These are phyloP conservation scores for Annulohypoxylon moriforme DNA, from an alignment of 495 filamentous ascomycete species.

Conservation along the genomic window DNA sequence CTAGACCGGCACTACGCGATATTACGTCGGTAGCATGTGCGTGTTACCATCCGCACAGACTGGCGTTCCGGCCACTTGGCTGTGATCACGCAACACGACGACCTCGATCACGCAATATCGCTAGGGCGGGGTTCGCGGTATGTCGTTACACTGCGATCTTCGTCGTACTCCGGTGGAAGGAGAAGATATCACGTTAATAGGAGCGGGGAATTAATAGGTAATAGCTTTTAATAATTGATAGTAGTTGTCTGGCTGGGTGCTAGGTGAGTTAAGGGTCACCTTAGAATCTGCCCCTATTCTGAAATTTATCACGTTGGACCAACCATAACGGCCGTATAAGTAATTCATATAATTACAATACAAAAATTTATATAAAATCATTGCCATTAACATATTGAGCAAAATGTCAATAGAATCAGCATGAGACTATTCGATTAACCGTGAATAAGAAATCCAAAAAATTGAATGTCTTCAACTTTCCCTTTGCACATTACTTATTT, in stretches of 20 bases:
- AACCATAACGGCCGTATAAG: too few species aligned
- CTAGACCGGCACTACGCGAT: constrained; percentile 8
- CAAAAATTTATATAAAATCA: not conserved
- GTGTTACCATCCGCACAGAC: constrained; percentile 6
- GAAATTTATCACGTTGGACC: too few species aligned
- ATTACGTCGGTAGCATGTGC: constrained; percentile 1
- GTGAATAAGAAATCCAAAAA: not conserved
- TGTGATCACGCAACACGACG: constrained; percentile 32
- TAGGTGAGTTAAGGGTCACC: not conserved
- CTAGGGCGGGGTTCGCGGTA: constrained; percentile 26
- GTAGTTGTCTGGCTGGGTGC: not conserved
- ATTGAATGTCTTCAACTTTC: not conserved
- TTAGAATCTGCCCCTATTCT: not conserved
- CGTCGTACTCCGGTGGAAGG: constrained; percentile 21
- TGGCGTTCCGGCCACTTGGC: constrained; percentile 16
- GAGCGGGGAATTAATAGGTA: constrained; percentile 20
- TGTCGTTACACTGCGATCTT: constrained; percentile 8
- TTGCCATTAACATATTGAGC: not conserved
- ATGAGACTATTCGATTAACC: not conserved
- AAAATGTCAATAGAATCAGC: not conserved
- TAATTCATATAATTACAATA: not conserved
- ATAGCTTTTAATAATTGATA: not conserved
- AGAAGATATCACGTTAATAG: not conserved
- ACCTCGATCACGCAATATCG: constrained; percentile 38
- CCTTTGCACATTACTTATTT: not conserved